Evolutionary conservation across 805 yeast genomes (phyloP), one percentile per base, ranked within the genome.

Genomic region (Blastobotrys mokoenaii): DNA sequence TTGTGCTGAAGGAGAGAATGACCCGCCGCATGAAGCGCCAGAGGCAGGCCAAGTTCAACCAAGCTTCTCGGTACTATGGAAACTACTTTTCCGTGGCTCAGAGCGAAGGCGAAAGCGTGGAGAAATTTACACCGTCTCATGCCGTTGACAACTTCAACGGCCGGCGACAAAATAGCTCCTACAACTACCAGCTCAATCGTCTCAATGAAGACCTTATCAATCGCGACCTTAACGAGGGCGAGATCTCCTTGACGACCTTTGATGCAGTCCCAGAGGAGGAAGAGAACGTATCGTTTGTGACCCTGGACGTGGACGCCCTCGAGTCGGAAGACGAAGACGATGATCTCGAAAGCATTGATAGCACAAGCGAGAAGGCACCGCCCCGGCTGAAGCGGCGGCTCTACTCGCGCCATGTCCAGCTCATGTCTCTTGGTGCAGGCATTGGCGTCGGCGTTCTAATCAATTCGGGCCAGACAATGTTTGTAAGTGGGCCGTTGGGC

Each of bases 401-500:
- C 38, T 72, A 73, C 44, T 77, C 79, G 25, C 64, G 87, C 17
- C 90, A 84, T 60, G 63, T 84, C 15, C 88, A 83, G 57, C 81
- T 83, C 79, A 79, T 84, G 40, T 84, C 89, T 0, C 67, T 84
- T 27, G 87, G 88, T 2, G 90, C 88, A 1, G 82, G 89, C 0
- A 61, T 84, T 3, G 93, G 93, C 1, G 90, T 84, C 12, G 93
- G 94, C 0, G 62, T 84, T 15, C 72, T 81, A 46, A 64, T 84
- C 18, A 77, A 80, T 37, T 75, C 83, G 5, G 89, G 93, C 2
- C 80, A 82, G 55, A 84, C 87, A 0, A 72, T 84, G 43, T 70
- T 79, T 15, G 78, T 79, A 14, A 82, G 84, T 2, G 94, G 94
- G 1, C 90, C 90, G 0, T 65, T 84, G 43, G 94, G 94, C 0